phyloP scores from a whole-genome alignment of 75 land plant species.

The Sequoia sempervirens region DNA sequence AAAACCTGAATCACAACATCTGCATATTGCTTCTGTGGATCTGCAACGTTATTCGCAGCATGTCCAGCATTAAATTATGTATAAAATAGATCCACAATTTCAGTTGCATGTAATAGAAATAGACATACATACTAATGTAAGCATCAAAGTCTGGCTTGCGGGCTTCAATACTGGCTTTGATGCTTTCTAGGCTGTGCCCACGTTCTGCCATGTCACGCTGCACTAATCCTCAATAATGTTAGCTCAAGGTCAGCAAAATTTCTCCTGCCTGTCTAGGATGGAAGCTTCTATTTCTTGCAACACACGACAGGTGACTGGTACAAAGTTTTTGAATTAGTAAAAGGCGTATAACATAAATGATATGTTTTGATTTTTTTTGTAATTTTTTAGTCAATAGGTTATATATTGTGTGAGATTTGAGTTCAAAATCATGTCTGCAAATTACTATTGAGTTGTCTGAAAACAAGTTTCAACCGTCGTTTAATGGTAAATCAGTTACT shows the following conservation, averaged over 20 bases:
- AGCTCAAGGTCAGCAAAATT: background rate
- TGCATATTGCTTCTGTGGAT: constrained; percentile 95
- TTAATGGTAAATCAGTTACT: too few species aligned
- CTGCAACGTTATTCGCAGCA: constrained; percentile 30
- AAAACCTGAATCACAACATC: constrained; percentile 91
- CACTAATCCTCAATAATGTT: constrained; percentile 4
- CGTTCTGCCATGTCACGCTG: constrained; percentile 98
- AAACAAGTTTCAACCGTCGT: too few species aligned
- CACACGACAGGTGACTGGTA: too few species aligned
- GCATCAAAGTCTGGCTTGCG: constrained; percentile 93
- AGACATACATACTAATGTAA: constrained; percentile 55
- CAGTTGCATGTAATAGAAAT: background rate
- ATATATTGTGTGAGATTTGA: too few species aligned
- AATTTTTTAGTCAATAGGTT: too few species aligned
- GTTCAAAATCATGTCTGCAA: too few species aligned
- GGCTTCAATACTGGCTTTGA: constrained; percentile 95
- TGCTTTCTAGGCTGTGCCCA: constrained; percentile 92
- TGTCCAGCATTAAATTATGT: background rate
- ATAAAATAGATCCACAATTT: background rate
- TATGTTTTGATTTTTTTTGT: too few species aligned
- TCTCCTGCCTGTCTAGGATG: too few species aligned
- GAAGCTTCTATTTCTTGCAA: too few species aligned
- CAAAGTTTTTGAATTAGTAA: too few species aligned
- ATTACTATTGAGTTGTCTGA: too few species aligned
- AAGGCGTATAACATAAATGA: too few species aligned